These are phyloP conservation scores for Podaxis mareebaensis DNA, from an alignment of 768 basidiomycete genomes.

Conservation along the genomic window DNA sequence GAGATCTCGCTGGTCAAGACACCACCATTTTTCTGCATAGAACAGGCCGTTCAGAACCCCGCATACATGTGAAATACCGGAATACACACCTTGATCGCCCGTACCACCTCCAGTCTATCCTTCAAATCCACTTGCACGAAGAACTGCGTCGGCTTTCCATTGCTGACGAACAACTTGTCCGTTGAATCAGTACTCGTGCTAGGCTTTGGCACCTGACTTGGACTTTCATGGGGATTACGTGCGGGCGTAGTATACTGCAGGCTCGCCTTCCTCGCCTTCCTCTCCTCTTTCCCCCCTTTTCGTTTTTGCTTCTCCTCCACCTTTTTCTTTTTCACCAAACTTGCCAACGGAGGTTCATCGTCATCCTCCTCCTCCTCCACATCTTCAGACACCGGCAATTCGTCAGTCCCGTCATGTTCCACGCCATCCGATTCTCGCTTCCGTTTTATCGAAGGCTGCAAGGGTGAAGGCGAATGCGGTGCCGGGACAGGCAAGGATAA, in stretches of 20 bases:
- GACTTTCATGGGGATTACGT: constrained; percentile 8
- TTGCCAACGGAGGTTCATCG: background rate
- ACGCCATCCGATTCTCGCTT: constrained; percentile 5
- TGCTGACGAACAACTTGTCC: constrained; percentile 8
- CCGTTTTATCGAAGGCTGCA: constrained; percentile 5
- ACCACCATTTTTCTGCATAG: constrained; percentile 63
- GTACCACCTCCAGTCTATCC: constrained; percentile 6
- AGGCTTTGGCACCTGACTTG: background rate
- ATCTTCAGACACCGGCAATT: background rate
- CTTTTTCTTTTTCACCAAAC: background rate
- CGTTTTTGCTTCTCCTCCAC: background rate
- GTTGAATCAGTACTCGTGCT: background rate
- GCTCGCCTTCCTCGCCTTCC: constrained; percentile 3
- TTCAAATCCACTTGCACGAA: constrained; percentile 63
- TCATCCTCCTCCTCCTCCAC: background rate
- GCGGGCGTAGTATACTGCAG: constrained; percentile 1
- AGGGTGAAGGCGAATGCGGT: background rate
- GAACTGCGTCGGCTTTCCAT: constrained; percentile 50
- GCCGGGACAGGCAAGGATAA: background rate
- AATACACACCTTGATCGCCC: constrained; percentile 57
- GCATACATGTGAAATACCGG: background rate
- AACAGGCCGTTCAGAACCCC: constrained; percentile 2
- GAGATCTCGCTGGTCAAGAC: constrained; percentile 52
- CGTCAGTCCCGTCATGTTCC: background rate
- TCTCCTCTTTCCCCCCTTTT: background rate